Conservation (phyloP, 1,139 yeast species). For the Saccharomyces hybrid region DNA sequence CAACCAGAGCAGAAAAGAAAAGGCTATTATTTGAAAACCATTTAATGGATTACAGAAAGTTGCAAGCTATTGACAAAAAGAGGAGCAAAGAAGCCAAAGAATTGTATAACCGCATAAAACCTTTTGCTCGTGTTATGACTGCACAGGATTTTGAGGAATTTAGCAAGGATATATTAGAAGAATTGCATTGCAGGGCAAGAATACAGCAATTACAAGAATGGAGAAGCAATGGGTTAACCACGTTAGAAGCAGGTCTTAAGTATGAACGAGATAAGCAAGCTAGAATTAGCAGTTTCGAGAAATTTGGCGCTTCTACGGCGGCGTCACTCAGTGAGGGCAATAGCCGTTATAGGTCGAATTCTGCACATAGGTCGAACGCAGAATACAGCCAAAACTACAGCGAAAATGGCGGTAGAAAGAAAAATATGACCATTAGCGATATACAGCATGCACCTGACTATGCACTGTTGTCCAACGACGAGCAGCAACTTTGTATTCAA, state of each 20-base stretch:
- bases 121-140: slow-evolving; percentile 73
- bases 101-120: slow-evolving; percentile 61
- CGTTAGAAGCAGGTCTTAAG: slow-evolving; percentile 73
- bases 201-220: slow-evolving; percentile 89
- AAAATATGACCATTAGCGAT: slow-evolving; percentile 39
- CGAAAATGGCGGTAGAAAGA: slow-evolving; percentile 35
- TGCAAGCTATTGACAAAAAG: slow-evolving; percentile 51
- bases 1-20: slow-evolving; percentile 89
- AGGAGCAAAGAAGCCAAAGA: slow-evolving; percentile 88
- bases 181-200: slow-evolving; percentile 68
- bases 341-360: slow-evolving; percentile 24
- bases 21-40: slow-evolving; percentile 69
- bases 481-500: slow-evolving; percentile 75
- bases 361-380: slow-evolving; percentile 22
- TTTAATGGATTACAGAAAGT: slow-evolving; percentile 72
- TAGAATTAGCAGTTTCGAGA: slow-evolving; percentile 50
- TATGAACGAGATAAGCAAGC: slow-evolving; percentile 82
- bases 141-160: slow-evolving; percentile 73
- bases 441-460: slow-evolving; percentile 79
- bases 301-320: slow-evolving; percentile 39
- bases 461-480: slow-evolving; percentile 75
- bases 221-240: slow-evolving; percentile 82
- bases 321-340: slow-evolving; percentile 8
- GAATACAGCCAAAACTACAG: slow-evolving; percentile 24
- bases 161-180: slow-evolving; percentile 63